phyloP scores from a whole-genome alignment of 2,329 filamentous ascomycete species.

The Dendrostoma leiphaemia region DNA sequence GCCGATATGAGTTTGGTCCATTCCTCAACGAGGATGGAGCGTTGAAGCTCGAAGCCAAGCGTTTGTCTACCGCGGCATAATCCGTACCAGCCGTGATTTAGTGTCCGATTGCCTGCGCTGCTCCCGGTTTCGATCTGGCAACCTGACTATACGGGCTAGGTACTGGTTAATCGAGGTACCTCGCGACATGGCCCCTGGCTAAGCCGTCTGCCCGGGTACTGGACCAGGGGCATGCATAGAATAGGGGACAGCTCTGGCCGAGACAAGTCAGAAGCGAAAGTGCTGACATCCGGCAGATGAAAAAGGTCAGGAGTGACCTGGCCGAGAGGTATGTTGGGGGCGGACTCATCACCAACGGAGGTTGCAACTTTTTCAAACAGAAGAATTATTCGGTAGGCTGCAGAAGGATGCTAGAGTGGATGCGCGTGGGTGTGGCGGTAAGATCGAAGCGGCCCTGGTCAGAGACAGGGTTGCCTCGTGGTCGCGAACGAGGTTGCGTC shows the following conservation, averaged over 20 bases:
- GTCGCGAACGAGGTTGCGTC: conserved; percentile 7
- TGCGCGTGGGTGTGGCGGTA: conserved; percentile 1
- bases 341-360: conserved; percentile 5
- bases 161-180: too few species aligned
- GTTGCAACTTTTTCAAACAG: too few species aligned
- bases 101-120: background rate
- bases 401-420: too few species aligned
- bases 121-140: background rate
- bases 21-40: background rate
- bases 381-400: too few species aligned
- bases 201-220: too few species aligned
- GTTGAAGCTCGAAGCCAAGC: background rate
- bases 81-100: background rate
- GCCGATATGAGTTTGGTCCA: background rate
- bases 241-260: background rate
- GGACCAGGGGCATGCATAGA: conserved; percentile 6
- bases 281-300: conserved; percentile 16
- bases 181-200: too few species aligned
- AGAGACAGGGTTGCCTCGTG: conserved; percentile 13
- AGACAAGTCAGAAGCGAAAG: conserved; percentile 11
- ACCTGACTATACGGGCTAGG: too few species aligned
- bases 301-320: background rate
- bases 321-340: conserved; percentile 11
- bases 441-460: conserved; percentile 3
- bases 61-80: background rate